A percentile compares a stretch with the other conserved stretches of the same genome.
Evolutionary conservation across 2,329 filamentous ascomycete genomes (phyloP).

Genomic region (Plectosphaerella cucumerina): DNA sequence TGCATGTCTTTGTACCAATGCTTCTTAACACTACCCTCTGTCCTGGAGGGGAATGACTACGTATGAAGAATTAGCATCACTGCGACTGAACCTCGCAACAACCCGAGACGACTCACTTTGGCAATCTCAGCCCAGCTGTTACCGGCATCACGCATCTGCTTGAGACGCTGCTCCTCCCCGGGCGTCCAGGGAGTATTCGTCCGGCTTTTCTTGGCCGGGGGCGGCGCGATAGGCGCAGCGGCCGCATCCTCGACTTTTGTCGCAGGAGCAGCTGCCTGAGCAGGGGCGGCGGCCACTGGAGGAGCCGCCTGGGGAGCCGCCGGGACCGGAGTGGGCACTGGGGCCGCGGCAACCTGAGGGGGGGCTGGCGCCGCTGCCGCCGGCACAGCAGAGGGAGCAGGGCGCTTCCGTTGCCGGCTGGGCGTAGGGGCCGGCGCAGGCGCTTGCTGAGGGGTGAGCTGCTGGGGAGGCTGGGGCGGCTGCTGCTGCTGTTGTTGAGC

Average conservation of each 20-base stretch:
- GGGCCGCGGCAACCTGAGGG: slow-evolving; percentile 27
- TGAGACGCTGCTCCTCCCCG: slow-evolving; percentile 85
- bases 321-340: slow-evolving; percentile 22
- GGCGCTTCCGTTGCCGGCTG: slow-evolving; percentile 36
- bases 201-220: slow-evolving; percentile 81
- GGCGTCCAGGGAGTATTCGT: slow-evolving; percentile 99
- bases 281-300: slow-evolving; percentile 21
- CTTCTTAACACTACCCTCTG: slow-evolving; percentile 98
- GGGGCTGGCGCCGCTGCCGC: slow-evolving; percentile 24
- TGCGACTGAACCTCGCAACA: neutral
- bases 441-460: slow-evolving; percentile 25
- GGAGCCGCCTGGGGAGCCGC: slow-evolving; percentile 30
- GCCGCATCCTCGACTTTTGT: slow-evolving; percentile 25
- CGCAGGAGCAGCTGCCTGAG: slow-evolving; percentile 23
- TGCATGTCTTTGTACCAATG: slow-evolving; percentile 99
- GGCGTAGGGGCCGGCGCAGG: slow-evolving; percentile 30
- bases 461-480: slow-evolving; percentile 30
- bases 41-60: slow-evolving; percentile 88
- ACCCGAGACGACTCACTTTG: slow-evolving; percentile 59
- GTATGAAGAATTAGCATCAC: slow-evolving; percentile 3
- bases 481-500: slow-evolving; percentile 22
- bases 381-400: slow-evolving; percentile 23
- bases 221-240: slow-evolving; percentile 32
- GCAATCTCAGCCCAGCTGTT: slow-evolving; percentile 98
- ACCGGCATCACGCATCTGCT: slow-evolving; percentile 88